A percentile compares a stretch with the other conserved stretches of the same genome.
Conservation (phyloP, 208 protist species). For the Trypanosoma avium region DNA sequence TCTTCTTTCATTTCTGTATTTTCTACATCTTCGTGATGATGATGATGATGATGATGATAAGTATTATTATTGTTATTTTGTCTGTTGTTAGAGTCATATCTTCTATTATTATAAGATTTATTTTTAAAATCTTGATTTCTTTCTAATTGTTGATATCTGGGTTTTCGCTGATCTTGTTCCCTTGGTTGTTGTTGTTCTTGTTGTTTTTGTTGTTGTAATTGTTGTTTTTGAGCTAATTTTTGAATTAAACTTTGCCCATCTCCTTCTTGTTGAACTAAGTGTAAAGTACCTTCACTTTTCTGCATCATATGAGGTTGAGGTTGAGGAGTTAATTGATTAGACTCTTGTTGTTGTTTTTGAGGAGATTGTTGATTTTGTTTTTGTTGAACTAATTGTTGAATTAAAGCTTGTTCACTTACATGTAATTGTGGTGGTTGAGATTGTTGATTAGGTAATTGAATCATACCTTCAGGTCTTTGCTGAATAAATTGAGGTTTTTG, state of each 20-base stretch:
- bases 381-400: conserved; percentile 15
- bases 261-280: conserved; percentile 18
- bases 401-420: conserved; percentile 8
- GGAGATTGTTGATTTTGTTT: not conserved
- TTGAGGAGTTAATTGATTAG: too few species aligned
- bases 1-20: not conserved
- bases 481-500: not conserved
- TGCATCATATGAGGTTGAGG: too few species aligned
- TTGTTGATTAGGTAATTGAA: not conserved
- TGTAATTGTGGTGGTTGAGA: not conserved
- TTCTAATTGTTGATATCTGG: too few species aligned
- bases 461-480: not conserved
- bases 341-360: too few species aligned
- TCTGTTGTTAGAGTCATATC: too few species aligned
- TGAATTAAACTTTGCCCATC: too few species aligned
- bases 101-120: too few species aligned
- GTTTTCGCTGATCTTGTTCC: not conserved
- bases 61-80: too few species aligned
- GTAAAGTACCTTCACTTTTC: not conserved
- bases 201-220: conserved; percentile 14
- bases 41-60: conserved; percentile 8
- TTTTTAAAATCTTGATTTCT: too few species aligned
- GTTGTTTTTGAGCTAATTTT: not conserved
- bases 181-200: conserved; percentile 25
- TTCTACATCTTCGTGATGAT: not conserved